A percentile compares a stretch with the other conserved stretches of the same genome.
Evolutionary conservation across 2,329 filamentous ascomycete genomes (phyloP).

Genomic region (Leptosphaerulina australis): DNA sequence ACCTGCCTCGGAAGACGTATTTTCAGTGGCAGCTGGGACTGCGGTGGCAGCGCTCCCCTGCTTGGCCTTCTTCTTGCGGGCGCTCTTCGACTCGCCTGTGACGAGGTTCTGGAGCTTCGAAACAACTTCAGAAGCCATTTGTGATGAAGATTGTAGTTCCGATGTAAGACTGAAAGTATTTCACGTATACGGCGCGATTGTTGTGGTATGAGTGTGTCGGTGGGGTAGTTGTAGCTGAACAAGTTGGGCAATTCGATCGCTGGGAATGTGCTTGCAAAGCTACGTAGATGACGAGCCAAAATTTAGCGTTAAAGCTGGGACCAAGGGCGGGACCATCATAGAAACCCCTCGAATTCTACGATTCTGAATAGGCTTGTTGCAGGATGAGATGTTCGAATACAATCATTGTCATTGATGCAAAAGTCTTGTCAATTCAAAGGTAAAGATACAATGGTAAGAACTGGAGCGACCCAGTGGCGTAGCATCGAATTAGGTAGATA

Average conservation of each 20-base stretch:
- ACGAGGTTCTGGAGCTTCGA: slow-evolving; percentile 68
- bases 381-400: too few species aligned
- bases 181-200: slow-evolving; percentile 25
- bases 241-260: slow-evolving; percentile 14
- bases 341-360: slow-evolving; percentile 11
- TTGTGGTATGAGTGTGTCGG: slow-evolving; percentile 4
- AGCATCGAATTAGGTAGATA: neutral
- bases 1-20: slow-evolving; percentile 39
- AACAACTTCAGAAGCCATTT: slow-evolving; percentile 60
- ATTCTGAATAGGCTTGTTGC: neutral
- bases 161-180: slow-evolving; percentile 6
- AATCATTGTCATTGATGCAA: too few species aligned
- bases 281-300: slow-evolving; percentile 9
- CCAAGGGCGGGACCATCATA: slow-evolving; percentile 9
- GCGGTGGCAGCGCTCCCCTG: slow-evolving; percentile 49
- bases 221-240: slow-evolving; percentile 17
- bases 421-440: neutral
- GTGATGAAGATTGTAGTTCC: slow-evolving; percentile 19
- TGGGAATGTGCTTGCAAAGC: slow-evolving; percentile 13
- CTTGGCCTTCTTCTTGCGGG: slow-evolving; percentile 60
- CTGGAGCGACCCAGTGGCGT: neutral
- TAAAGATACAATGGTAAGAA: neutral
- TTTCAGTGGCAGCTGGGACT: slow-evolving; percentile 51
- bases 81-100: slow-evolving; percentile 60
- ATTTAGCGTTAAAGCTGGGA: slow-evolving; percentile 8